Evolutionary conservation across 805 yeast genomes (phyloP).

Genomic region (Spathaspora gorwiae): DNA sequence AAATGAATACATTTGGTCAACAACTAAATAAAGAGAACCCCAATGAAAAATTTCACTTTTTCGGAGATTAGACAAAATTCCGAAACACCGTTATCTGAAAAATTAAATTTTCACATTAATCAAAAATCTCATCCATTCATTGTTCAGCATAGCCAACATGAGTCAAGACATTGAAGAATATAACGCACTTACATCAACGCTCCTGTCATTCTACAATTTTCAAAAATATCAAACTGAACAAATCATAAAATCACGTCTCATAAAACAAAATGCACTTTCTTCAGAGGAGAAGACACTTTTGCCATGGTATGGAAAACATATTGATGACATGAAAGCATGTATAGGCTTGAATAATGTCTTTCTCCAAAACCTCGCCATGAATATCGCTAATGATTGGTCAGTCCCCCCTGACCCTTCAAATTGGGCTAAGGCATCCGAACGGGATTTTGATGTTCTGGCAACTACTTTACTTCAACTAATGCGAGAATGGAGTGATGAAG

Average conservation of each 20-base stretch:
- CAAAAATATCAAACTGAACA: conserved; percentile 29
- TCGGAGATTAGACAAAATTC: too few relatives aligned
- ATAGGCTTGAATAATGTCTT: conserved; percentile 44
- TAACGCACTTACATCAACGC: conserved; percentile 32
- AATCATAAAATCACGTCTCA: conserved; percentile 27
- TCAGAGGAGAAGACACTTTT: conserved; percentile 38
- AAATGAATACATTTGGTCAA: too few relatives aligned
- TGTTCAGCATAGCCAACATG: conserved; percentile 1
- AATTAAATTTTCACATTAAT: too few relatives aligned
- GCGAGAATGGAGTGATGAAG: conserved; percentile 62
- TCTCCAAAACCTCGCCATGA: conserved; percentile 36
- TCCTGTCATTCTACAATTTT: conserved; percentile 31
- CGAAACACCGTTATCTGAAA: too few relatives aligned
- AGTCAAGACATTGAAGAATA: conserved; percentile 26
- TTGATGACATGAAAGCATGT: conserved; percentile 36
- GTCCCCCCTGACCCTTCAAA: conserved; percentile 27
- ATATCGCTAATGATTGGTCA: conserved; percentile 50
- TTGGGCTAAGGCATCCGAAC: conserved; percentile 39
- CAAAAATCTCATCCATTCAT: too few relatives aligned
- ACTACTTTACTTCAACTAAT: conserved; percentile 52
- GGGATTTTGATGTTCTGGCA: conserved; percentile 55
- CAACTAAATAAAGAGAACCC: too few relatives aligned
- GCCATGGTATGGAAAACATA: conserved; percentile 47
- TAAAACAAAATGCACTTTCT: conserved; percentile 27
- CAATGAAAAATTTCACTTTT: too few relatives aligned